These are phyloP conservation scores for Delphinella strobiligena DNA, from an alignment of 2,329 filamentous ascomycete genomes.

Conservation along the genomic window DNA sequence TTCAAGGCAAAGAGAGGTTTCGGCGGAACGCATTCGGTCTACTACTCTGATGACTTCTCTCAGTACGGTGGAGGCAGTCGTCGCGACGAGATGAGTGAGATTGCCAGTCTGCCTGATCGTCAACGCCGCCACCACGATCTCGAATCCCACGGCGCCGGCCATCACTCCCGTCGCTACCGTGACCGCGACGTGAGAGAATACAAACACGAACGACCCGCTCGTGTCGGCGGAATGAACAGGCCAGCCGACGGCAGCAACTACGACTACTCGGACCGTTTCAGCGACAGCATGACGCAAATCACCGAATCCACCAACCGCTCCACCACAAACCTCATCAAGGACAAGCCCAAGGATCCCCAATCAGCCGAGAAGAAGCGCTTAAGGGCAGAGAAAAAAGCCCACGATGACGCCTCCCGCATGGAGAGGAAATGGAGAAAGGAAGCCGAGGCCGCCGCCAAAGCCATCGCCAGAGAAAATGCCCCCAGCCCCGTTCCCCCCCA, in stretches of 20 bases:
- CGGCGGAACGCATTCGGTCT: slow-evolving; percentile 29
- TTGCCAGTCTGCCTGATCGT: background rate
- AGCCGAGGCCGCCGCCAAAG: slow-evolving; percentile 27
- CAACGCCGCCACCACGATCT: slow-evolving; percentile 3
- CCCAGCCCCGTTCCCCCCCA: slow-evolving; percentile 14
- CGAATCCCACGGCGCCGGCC: background rate
- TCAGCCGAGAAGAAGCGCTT: slow-evolving; percentile 23
- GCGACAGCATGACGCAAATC: slow-evolving; percentile 36
- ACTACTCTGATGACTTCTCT: slow-evolving; percentile 31
- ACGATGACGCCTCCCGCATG: slow-evolving; percentile 26
- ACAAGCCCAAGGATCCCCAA: slow-evolving; percentile 15
- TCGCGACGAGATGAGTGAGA: slow-evolving; percentile 19
- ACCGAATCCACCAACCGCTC: slow-evolving; percentile 37
- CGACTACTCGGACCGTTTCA: slow-evolving; percentile 57
- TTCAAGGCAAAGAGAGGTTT: slow-evolving; percentile 25
- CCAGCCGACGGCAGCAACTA: slow-evolving; percentile 66
- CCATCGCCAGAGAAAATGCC: slow-evolving; percentile 20
- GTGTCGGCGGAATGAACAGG: slow-evolving; percentile 81
- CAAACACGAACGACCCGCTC: slow-evolving; percentile 72
- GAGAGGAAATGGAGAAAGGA: slow-evolving; percentile 26
- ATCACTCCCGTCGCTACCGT: slow-evolving; percentile 40
- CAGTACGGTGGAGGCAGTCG: slow-evolving; percentile 21
- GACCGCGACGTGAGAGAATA: slow-evolving; percentile 64
- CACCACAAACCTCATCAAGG: slow-evolving; percentile 19
- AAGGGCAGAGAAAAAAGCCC: slow-evolving; percentile 25